Base-by-base conservation (phyloP, 2,329 filamentous ascomycete genomes). In the Phialophora chinensis region DNA sequence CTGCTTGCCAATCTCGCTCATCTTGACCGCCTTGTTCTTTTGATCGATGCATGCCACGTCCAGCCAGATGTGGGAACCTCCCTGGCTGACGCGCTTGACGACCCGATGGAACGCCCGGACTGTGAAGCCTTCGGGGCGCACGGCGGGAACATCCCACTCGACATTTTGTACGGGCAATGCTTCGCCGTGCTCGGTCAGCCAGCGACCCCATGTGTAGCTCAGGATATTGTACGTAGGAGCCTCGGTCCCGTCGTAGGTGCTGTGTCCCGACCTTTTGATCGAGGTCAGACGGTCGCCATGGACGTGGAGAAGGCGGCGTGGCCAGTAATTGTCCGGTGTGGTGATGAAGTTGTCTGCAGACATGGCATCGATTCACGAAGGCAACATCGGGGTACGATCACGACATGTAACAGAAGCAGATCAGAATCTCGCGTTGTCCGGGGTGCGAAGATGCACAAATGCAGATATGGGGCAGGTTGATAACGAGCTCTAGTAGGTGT, bases 171-270 rank as follows among this genome's bases (percentile, higher is more conserved):
- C 14, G 2, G 50, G 20, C 14, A 53, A 29, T 25, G 50, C 50
- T 29, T 33, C 53, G 52, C 27, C 53, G n/a, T 55, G 17, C 17
- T 55, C 10, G 6, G 53, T 35, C 25, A n/a, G 1, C 25, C 25
- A 55, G n/a, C 27, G 53, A 10, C 53, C 53, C 27, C 53, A 55
- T 20, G 53, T 55, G 17, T 55, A 55, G 25, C 29, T 55, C 29
- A 35, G 25, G 27, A 55, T 35, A 33, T 55, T 55, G 53, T 55
- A 35, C 17, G n/a, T 20, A 14, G 53, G 53, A 31, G 29, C 49
- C 20, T 52, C 49, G 49, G 25, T 52, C 20, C 25, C 20, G 20
- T 10, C 20, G 20, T 52, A 52, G 11, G 20, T 52, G 49, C 49
- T 52, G 20, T 4, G 49, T 23, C 20, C 25, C 20, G 49, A 23